Evolutionary conservation across 305 asterid genomes (phyloP), one percentile per base, ranked within the genome.

Genomic region (Coffea humblotiana): DNA sequence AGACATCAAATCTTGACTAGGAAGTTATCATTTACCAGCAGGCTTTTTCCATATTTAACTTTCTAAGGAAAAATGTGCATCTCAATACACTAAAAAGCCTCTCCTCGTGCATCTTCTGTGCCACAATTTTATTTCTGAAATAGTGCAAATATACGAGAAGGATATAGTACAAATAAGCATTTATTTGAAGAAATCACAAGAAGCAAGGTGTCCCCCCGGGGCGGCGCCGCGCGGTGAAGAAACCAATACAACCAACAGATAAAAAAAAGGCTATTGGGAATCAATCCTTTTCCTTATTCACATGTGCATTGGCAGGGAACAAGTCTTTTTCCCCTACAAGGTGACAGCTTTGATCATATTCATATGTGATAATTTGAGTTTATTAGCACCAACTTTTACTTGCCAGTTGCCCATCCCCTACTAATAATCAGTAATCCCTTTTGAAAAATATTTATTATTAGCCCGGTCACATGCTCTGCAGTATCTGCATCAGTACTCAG

Each of bases 301-400:
- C 67, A 63, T 63, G 68, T 25, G 68, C 37, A 63, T 63, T 63
- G 37, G 68, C 68, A 63, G 37, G 68, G 32, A 63, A 63, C 32
- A 25, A 63, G 14, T 2, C 15, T 25, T 63, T 63, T 25, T 63
- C 68, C 68, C 68, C 68, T 10, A n/a, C 21, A 63, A 25, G 6
- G 35, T n/a, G 68, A 63, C 37, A 63, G 66, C 32, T 61, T 10
- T 61, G 66, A 8, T 61, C 66, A 61, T 61, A 9, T 61, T 61
- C 32, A 9, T 23, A 9, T 61, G 68, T 63, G 6, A 63, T n/a
- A n/a, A 63, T 63, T 25, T 10, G 23, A 60, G 68, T 63, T 63
- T 25, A 63, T 63, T 63, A 6, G 68, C 68, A 25, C 37, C 68
- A 63, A 63, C 68, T 63, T 63, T 25, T 63, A 27, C 68, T 63